Evolutionary conservation across 2,329 filamentous ascomycete genomes (phyloP).

Genomic region (Eurotiales sp.): DNA sequence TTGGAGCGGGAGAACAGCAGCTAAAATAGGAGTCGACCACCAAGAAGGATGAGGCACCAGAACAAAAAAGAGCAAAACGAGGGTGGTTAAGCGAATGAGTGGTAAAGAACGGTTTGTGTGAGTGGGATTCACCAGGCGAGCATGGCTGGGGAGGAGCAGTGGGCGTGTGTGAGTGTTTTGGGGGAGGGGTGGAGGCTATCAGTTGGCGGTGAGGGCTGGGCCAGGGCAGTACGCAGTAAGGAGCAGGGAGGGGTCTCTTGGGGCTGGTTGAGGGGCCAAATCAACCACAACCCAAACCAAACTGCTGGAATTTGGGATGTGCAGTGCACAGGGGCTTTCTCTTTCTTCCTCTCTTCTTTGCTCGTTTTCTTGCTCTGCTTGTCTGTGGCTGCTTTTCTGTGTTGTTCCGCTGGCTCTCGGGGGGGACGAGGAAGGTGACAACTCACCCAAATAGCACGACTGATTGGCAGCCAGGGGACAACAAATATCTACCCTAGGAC

Average conservation of each 20-base stretch:
- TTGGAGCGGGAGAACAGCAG: neutral
- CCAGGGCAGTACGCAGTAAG: slow-evolving; percentile 11
- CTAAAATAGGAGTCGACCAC: neutral
- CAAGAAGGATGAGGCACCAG: neutral
- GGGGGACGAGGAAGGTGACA: neutral
- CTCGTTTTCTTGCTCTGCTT: too few relatives aligned
- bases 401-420: too few relatives aligned
- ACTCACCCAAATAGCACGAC: slow-evolving; percentile 6
- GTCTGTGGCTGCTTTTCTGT: too few relatives aligned
- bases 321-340: neutral
- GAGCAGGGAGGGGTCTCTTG: slow-evolving; percentile 12
- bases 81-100: slow-evolving; percentile 4
- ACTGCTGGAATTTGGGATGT: neutral
- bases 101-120: slow-evolving; percentile 6
- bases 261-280: slow-evolving; percentile 13
- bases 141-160: slow-evolving; percentile 11
- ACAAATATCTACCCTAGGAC: slow-evolving; percentile 5
- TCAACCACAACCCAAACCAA: neutral
- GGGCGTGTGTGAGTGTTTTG: too few relatives aligned
- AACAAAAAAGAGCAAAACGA: slow-evolving; percentile 1
- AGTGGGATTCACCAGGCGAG: neutral
- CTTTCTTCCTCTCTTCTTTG: neutral
- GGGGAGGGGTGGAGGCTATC: slow-evolving; percentile 12
- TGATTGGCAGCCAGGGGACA: neutral
- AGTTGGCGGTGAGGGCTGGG: slow-evolving; percentile 14